A percentile compares a stretch with the other conserved stretches of the same genome.
Evolutionary conservation across 192 early-diverging fungal genomes (phyloP).

Genomic region (Rhizoclosmatium sp.): DNA sequence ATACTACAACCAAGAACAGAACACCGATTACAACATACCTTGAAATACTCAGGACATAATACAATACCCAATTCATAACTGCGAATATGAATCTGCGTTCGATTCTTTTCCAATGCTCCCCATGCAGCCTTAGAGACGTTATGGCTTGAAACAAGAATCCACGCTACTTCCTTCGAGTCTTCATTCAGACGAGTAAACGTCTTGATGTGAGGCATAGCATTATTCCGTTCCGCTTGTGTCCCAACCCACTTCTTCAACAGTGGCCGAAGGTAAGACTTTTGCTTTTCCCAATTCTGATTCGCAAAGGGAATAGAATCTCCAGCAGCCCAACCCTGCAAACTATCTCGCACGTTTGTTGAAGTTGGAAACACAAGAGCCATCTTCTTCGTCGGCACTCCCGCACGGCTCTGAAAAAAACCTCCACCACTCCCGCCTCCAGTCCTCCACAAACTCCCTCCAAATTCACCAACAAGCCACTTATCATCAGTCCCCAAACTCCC

Average conservation of each 20-base stretch:
- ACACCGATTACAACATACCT: slow-evolving; percentile 51
- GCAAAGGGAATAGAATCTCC: slow-evolving; percentile 49
- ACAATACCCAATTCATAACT: slow-evolving; percentile 76
- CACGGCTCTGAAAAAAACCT: not conserved
- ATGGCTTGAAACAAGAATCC: slow-evolving; percentile 52
- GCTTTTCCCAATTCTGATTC: slow-evolving; percentile 61
- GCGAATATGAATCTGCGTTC: slow-evolving; percentile 60
- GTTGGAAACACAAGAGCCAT: slow-evolving; percentile 62
- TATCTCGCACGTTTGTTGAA: slow-evolving; percentile 64
- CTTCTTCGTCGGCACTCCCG: not conserved
- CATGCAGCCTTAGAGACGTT: slow-evolving; percentile 77
- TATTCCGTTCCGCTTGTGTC: slow-evolving; percentile 53
- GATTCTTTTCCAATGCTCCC: slow-evolving; percentile 64
- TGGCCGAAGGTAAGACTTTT: slow-evolving; percentile 59
- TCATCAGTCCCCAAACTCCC: slow-evolving; percentile 64
- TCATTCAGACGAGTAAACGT: slow-evolving; percentile 44
- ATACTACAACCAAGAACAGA: not conserved
- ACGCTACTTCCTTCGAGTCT: slow-evolving; percentile 36
- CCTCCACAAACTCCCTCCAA: slow-evolving; percentile 47
- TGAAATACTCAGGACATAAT: slow-evolving; percentile 60
- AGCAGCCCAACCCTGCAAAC: slow-evolving; percentile 67
- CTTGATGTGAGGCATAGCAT: slow-evolving; percentile 75
- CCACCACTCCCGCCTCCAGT: not conserved
- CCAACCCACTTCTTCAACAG: slow-evolving; percentile 63
- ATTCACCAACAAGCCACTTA: slow-evolving; percentile 63